Evolutionary conservation across 164 flowering plant genomes (phyloP), one percentile per base, ranked within the genome.

Genomic region (Houttuynia cordata): DNA sequence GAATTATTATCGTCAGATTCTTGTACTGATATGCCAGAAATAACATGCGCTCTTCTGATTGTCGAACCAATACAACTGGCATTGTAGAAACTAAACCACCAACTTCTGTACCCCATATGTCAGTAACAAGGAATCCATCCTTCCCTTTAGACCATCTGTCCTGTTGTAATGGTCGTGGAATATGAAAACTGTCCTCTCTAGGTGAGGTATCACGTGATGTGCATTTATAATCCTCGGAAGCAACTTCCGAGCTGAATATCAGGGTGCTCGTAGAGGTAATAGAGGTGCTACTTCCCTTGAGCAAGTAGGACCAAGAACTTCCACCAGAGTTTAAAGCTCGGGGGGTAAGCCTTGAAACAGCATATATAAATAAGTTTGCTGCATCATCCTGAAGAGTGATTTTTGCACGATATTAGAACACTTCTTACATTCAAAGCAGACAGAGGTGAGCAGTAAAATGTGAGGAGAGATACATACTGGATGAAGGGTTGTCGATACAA

Each of bases 401-500:
- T 45, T 30, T 17, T 0, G 49, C 49, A 45, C 12, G 0, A 7
- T 45, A 45, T 45, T 3, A 12, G 12, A 45, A 12, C 49, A 45
- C 49, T 45, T 30, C 0, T 45, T 14, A 45, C 1, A 45, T 45
- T 45, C 13, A 12, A 45, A 45, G 17, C 12, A 17, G 3, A 30
- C 37, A 30, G 49, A 12, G 14, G 0, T 45, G 49, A 10, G 45
- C 8, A 41, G 45, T 41, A 24, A 24, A 57, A 39, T 4, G 6
- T 8, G 9, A 20, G 4, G 23, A 25, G 15, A 37, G 2, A 57
- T n/a, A 24, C 59, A 39, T 94, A 94, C 99, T 65, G 95, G 93
- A 66, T 88, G 75, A 72, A 94, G 89, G 10, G 89, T 85, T 45
- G 99, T 80, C n/a, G 99, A 94, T 62, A 94, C 99, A 61, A 94